These are phyloP conservation scores for Pichia sp. DNA, from an alignment of 1,139 yeast species.

Conservation along the genomic window DNA sequence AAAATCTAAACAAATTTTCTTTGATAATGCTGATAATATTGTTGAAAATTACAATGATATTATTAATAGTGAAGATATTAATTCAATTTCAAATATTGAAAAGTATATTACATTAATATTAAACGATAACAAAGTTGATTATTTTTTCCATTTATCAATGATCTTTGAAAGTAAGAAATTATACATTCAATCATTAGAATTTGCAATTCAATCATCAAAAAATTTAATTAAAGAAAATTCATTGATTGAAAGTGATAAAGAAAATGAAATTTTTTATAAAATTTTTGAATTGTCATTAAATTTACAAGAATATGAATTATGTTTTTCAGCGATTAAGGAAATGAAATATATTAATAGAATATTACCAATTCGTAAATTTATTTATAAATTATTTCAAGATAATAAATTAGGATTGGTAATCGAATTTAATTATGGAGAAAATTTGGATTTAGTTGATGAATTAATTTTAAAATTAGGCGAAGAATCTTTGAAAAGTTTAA, in stretches of 20 bases:
- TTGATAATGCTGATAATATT: constrained; percentile 23
- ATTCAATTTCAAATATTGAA: constrained; percentile 11
- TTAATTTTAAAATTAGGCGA: constrained; percentile 28
- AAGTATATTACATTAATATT: constrained; percentile 14
- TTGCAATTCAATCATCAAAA: constrained; percentile 23
- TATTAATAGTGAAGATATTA: background rate
- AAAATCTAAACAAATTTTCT: constrained; percentile 27
- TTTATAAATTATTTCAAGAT: constrained; percentile 26
- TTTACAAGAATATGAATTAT: constrained; percentile 24
- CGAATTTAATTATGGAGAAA: constrained; percentile 26
- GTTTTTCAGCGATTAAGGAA: constrained; percentile 23
- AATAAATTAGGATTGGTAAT: constrained; percentile 21
- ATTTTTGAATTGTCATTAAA: constrained; percentile 26
- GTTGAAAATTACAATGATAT: constrained; percentile 17
- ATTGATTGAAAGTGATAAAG: constrained; percentile 14
- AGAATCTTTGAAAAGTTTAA: constrained; percentile 3
- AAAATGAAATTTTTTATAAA: constrained; percentile 20
- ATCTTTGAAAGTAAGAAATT: constrained; percentile 19
- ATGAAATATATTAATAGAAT: constrained; percentile 21
- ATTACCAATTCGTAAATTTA: constrained; percentile 25
- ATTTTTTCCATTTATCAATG: constrained; percentile 22
- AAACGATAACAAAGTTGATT: constrained; percentile 19
- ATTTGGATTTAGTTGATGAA: constrained; percentile 26
- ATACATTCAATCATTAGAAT: constrained; percentile 21
- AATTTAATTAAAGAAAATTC: constrained; percentile 10